These are phyloP conservation scores for Oidium heveae DNA, from an alignment of 2,329 filamentous ascomycete species.

Conservation along the genomic window DNA sequence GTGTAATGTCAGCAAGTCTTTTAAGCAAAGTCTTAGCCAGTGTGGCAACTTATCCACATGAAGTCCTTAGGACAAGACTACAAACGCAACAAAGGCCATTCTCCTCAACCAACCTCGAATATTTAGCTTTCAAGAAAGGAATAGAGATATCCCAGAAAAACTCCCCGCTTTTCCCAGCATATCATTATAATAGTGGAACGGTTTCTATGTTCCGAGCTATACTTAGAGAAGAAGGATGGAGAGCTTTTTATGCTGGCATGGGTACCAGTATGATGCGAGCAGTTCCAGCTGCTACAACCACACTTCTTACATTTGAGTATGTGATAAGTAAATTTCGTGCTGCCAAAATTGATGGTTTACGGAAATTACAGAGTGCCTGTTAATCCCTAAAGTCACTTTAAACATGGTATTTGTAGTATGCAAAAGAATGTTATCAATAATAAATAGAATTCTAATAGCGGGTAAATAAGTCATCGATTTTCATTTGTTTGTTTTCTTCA, in stretches of 20 bases:
- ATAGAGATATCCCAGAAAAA: constrained; percentile 8
- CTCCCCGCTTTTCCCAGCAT: constrained; percentile 9
- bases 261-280: constrained; percentile 95
- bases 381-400: not conserved
- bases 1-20: constrained; percentile 70
- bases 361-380: constrained; percentile 4
- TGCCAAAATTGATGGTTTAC: constrained; percentile 9
- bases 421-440: no score
- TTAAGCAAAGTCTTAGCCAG: constrained; percentile 87
- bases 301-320: constrained; percentile 91
- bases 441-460: no score
- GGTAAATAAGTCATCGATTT: no score
- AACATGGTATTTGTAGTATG: no score
- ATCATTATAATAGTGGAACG: constrained; percentile 44
- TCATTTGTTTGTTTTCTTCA: no score
- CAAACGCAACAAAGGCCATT: constrained; percentile 72
- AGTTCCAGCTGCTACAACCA: constrained; percentile 84
- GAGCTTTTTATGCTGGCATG: constrained; percentile 89
- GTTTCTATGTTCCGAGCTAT: constrained; percentile 66
- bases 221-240: constrained; percentile 75
- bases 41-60: constrained; percentile 87
- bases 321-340: constrained; percentile 16
- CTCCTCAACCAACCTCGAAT: constrained; percentile 25
- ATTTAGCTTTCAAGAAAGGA: constrained; percentile 19
- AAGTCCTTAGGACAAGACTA: constrained; percentile 77